phyloP scores from a whole-genome alignment of 2,329 filamentous ascomycete genomes.

The Chaetothyriales sp. region DNA sequence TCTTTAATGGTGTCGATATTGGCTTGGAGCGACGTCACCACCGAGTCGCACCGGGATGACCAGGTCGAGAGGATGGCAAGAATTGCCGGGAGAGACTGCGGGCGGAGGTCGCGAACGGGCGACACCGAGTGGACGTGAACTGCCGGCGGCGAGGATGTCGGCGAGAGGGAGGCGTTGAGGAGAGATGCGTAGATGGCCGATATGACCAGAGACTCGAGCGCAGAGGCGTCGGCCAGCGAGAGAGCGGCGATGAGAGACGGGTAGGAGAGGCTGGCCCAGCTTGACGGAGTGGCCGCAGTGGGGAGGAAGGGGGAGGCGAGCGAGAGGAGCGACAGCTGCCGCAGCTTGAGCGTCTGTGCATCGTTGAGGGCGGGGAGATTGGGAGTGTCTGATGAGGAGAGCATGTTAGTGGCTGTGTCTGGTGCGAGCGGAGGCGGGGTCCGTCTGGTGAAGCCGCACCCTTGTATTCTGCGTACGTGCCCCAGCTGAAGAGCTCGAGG shows the following conservation, averaged over 20 bases:
- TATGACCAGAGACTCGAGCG: constrained; percentile 77
- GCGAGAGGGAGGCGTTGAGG: constrained; percentile 70
- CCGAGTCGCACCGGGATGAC: constrained; percentile 62
- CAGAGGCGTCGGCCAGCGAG: constrained; percentile 49
- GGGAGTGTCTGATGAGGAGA: constrained; percentile 27
- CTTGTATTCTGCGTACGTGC: constrained; percentile 70
- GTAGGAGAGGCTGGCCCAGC: constrained; percentile 58
- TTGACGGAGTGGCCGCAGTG: constrained; percentile 1
- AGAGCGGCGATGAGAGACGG: constrained; percentile 52
- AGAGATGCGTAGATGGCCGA: constrained; percentile 77
- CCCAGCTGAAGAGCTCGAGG: constrained; percentile 83
- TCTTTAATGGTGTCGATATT: constrained; percentile 57
- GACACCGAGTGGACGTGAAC: constrained; percentile 70
- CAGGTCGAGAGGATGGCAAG: constrained; percentile 57
- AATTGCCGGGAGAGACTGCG: constrained; percentile 56
- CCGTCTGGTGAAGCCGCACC: constrained; percentile 25
- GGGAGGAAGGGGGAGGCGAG: constrained; percentile 43
- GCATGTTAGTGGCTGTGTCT: constrained; percentile 8
- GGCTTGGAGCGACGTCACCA: constrained; percentile 59
- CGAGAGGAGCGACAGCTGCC: constrained; percentile 76
- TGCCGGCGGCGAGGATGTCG: constrained; percentile 60
- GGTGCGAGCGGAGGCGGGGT: constrained; percentile 12
- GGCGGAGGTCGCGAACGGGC: constrained; percentile 72
- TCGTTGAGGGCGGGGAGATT: constrained; percentile 58
- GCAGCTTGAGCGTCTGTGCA: constrained; percentile 68